Evolutionary conservation across 2,329 filamentous ascomycete species (phyloP), one percentile per base, ranked within the genome.

Genomic region (Colletotrichum sp.): DNA sequence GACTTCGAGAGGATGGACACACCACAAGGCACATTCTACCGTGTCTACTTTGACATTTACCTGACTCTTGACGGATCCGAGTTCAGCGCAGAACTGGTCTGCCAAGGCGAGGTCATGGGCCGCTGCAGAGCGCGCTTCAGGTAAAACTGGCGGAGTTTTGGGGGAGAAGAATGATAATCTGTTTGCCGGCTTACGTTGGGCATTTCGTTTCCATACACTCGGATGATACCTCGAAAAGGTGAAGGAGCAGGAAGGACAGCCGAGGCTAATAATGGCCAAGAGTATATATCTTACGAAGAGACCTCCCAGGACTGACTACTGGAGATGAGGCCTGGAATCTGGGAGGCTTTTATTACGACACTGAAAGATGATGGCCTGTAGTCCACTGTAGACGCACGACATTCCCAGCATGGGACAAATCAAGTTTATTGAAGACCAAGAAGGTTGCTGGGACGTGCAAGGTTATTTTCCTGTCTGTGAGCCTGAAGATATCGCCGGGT

Each of bases 1-100:
- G 97, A 99, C 85, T 99, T 99, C 82, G 97, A 99, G 87, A 93
- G 97, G 83, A 99, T 99, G 97, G 97, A 99, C 84, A 99, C 97
- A 2, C 96, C 97, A 8, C 96, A 99, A 85, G 97, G 97, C 78
- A 98, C 95, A 5, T 98, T 98, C 86, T 98, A 98, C 89, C 93
- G 95, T 78, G 92, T 94, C 77, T 94, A 94, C 85, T 94, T 94
- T 80, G 92, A 94, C 80, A 94, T 94, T 79, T 98, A 98, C 86
- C 92, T 99, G 79, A 99, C 97, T 0, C 93, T 99, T 18, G 97
- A 99, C 82, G 97, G 97, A 26, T 98, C 95, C 69, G 97, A 99
- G 85, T 99, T 99, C 89, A 99, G 97, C 81, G 97, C 97, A 69
- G 97, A 99, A 88, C 89, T 99, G 52, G 96, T 99, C n/a, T 99